Percentiles rank a stretch among this genome's conserved stretches.
phyloP scores from a whole-genome alignment of 768 basidiomycete species.

The Gyrodon lividus region DNA sequence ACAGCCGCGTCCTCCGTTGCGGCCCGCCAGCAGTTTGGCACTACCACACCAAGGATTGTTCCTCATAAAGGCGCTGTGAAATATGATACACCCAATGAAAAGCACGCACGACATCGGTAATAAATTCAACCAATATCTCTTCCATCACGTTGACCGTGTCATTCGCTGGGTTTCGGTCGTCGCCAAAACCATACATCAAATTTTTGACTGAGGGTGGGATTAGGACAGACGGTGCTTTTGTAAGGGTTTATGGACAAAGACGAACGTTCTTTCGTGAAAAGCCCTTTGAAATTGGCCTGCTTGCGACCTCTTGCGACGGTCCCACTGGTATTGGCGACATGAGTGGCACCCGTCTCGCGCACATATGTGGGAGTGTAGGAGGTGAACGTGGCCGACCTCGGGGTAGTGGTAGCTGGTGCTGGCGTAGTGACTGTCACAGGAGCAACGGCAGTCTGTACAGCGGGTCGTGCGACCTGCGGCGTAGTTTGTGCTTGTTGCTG shows the following conservation, averaged over 20 bases:
- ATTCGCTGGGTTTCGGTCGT: conserved; percentile 82
- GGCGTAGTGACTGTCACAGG: conserved; percentile 32
- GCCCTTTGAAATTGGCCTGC: conserved; percentile 67
- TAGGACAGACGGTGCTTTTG: conserved; percentile 11
- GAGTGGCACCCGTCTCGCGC: conserved; percentile 44
- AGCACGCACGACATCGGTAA: conserved; percentile 78
- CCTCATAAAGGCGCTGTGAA: background rate
- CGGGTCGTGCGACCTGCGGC: conserved; percentile 28
- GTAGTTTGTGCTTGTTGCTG: conserved; percentile 34
- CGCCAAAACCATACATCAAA: conserved; percentile 93
- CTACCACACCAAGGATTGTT: conserved; percentile 36
- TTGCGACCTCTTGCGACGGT: conserved; percentile 53
- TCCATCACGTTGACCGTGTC: conserved; percentile 93
- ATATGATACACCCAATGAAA: conserved; percentile 8
- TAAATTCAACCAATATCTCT: conserved; percentile 88
- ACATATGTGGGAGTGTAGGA: conserved; percentile 53
- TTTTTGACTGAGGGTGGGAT: conserved; percentile 57
- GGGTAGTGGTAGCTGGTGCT: conserved; percentile 29
- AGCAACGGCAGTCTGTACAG: conserved; percentile 23
- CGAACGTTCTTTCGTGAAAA: conserved; percentile 82
- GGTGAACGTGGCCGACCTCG: conserved; percentile 49
- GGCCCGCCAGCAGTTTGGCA: conserved; percentile 72
- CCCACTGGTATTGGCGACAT: conserved; percentile 38
- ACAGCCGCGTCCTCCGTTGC: conserved; percentile 69
- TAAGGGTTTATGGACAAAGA: conserved; percentile 7